Evolutionary conservation across 2,329 filamentous ascomycete species (phyloP).

Genomic region (Fusarium vanettenii): DNA sequence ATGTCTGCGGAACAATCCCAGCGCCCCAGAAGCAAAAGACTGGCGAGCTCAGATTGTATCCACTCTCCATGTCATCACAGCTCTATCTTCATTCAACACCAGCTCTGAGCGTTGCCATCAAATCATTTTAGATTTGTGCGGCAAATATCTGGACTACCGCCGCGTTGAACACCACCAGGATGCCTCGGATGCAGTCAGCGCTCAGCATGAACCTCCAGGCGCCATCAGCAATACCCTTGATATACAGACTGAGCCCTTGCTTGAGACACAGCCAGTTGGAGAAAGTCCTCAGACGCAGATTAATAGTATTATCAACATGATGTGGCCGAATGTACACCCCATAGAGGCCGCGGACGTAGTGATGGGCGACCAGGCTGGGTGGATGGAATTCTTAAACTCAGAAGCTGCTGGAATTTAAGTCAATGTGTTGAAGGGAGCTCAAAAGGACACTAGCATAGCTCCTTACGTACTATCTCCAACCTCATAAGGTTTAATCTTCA

Average conservation of each 20-base stretch:
- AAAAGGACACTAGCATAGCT: background rate
- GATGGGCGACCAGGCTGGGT: slow-evolving; percentile 51
- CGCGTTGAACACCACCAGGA: slow-evolving; percentile 8
- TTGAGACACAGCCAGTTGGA: slow-evolving; percentile 42
- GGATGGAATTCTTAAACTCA: slow-evolving; percentile 50
- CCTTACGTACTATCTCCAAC: background rate
- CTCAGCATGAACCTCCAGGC: background rate
- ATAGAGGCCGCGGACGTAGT: slow-evolving; percentile 52
- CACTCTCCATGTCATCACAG: slow-evolving; percentile 51
- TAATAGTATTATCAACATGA: slow-evolving; percentile 56
- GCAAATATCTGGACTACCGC: slow-evolving; percentile 46
- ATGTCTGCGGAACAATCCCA: slow-evolving; percentile 57
- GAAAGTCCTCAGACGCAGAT: slow-evolving; percentile 57
- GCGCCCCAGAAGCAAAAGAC: slow-evolving; percentile 48
- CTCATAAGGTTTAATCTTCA: background rate
- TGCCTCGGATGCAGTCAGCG: background rate
- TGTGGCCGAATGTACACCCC: slow-evolving; percentile 57
- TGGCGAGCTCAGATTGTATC: slow-evolving; percentile 56
- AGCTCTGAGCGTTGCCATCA: slow-evolving; percentile 56
- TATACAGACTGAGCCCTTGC: background rate
- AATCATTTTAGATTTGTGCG: slow-evolving; percentile 56
- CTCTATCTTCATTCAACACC: slow-evolving; percentile 52
- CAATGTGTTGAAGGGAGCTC: background rate
- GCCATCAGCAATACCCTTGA: background rate
- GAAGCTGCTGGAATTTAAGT: background rate